These are phyloP conservation scores for Epithemia pelagica DNA, from an alignment of 108 stramenopile species.

Conservation along the genomic window DNA sequence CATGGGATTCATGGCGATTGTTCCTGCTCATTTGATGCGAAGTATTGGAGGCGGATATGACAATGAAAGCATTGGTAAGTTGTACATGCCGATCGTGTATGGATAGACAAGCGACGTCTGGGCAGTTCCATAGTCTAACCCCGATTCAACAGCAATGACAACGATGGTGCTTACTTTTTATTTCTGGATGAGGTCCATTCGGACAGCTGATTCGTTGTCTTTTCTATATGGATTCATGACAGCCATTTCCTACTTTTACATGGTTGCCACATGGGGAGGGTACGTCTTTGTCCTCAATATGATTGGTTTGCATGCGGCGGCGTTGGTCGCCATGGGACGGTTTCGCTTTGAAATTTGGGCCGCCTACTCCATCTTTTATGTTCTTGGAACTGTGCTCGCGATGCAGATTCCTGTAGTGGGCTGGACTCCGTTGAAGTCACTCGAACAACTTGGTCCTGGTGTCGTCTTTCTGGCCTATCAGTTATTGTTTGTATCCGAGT, in stretches of 20 bases:
- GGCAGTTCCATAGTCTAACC: too few species aligned
- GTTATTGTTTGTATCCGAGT: constrained; percentile 60
- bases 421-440: constrained; percentile 79
- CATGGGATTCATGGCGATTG: constrained; percentile 87
- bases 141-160: constrained; percentile 82
- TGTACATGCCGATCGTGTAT: too few species aligned
- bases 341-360: constrained; percentile 82
- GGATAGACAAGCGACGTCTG: too few species aligned
- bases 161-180: constrained; percentile 93
- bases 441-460: constrained; percentile 79
- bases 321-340: constrained; percentile 75
- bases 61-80: constrained; percentile 79
- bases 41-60: constrained; percentile 98
- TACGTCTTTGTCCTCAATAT: constrained; percentile 98
- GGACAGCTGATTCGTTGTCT: constrained; percentile 42
- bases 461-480: constrained; percentile 75
- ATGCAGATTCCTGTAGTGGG: constrained; percentile 92
- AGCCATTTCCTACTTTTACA: constrained; percentile 87
- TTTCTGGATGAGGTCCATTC: constrained; percentile 83
- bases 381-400: constrained; percentile 86
- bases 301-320: constrained; percentile 88
- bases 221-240: constrained; percentile 46
- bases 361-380: constrained; percentile 90
- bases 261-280: constrained; percentile 97
- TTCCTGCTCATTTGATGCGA: constrained; percentile 94